These are phyloP conservation scores for Boletus coccyginus DNA, from an alignment of 768 basidiomycete species.

Conservation along the genomic window DNA sequence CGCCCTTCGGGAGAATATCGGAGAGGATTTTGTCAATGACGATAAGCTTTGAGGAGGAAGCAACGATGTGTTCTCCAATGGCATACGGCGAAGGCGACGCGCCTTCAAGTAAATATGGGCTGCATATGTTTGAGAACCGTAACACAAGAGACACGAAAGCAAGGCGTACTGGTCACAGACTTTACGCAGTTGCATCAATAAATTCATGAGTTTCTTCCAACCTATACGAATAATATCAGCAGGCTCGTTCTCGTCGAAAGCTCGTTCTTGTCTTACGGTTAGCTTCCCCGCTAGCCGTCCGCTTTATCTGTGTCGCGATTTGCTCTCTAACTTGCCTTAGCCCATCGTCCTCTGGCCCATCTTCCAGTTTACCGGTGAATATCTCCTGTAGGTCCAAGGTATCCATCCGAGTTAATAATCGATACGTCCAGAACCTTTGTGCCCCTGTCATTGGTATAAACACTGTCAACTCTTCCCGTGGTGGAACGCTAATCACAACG, in stretches of 20 bases:
- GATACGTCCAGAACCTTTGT: slow-evolving; percentile 61
- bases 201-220: slow-evolving; percentile 59
- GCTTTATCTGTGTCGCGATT: slow-evolving; percentile 38
- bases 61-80: slow-evolving; percentile 54
- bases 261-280: slow-evolving; percentile 23
- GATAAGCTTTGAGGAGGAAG: slow-evolving; percentile 54
- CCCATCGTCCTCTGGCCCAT: slow-evolving; percentile 32
- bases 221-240: slow-evolving; percentile 29
- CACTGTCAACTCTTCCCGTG: slow-evolving; percentile 54
- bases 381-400: slow-evolving; percentile 46
- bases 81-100: slow-evolving; percentile 48
- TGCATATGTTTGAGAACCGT: slow-evolving; percentile 19
- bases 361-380: slow-evolving; percentile 36
- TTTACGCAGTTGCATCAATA: slow-evolving; percentile 69
- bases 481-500: slow-evolving; percentile 51
- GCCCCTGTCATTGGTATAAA: slow-evolving; percentile 58
- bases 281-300: slow-evolving; percentile 27
- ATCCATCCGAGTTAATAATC: slow-evolving; percentile 52
- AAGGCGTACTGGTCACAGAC: slow-evolving; percentile 63
- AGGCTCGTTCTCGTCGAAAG: background rate
- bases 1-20: slow-evolving; percentile 55
- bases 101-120: slow-evolving; percentile 52
- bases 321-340: slow-evolving; percentile 39
- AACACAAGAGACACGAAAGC: background rate
- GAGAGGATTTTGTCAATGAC: slow-evolving; percentile 57